These are phyloP conservation scores for Candida sp. DNA, from an alignment of 1,139 yeast genomes.

Conservation along the genomic window DNA sequence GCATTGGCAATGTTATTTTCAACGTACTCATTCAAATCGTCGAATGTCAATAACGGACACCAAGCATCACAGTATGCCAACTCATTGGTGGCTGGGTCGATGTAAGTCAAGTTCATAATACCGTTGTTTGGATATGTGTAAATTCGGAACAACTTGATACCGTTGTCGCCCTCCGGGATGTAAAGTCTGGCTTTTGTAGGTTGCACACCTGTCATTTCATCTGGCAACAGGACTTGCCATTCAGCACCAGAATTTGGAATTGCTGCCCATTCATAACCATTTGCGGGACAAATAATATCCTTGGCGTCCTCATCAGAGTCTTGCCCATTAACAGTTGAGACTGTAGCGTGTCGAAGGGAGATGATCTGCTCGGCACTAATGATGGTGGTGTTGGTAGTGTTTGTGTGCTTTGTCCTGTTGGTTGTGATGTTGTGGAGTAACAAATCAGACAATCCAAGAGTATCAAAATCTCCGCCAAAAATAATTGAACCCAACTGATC, in stretches of 20 bases:
- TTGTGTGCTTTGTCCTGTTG: conserved; percentile 27
- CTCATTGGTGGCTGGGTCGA: conserved; percentile 70
- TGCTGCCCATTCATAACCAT: conserved; percentile 59
- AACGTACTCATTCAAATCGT: conserved; percentile 30
- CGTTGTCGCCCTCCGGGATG: conserved; percentile 57
- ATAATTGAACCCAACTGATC: conserved; percentile 50
- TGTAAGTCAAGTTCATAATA: conserved; percentile 88
- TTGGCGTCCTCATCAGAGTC: conserved; percentile 36
- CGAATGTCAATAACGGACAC: conserved; percentile 65
- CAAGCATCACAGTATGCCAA: conserved; percentile 77
- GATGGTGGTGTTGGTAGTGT: conserved; percentile 36
- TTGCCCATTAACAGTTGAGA: conserved; percentile 57
- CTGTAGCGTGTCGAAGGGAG: conserved; percentile 63
- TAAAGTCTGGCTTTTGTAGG: conserved; percentile 82
- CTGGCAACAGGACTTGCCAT: conserved; percentile 68
- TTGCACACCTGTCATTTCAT: conserved; percentile 49
- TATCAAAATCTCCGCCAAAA: conserved; percentile 79
- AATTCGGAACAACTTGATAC: conserved; percentile 71
- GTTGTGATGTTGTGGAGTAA: conserved; percentile 35
- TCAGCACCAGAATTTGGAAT: conserved; percentile 59
- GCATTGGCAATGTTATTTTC: conserved; percentile 22
- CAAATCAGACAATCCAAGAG: conserved; percentile 59
- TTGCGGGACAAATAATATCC: conserved; percentile 61
- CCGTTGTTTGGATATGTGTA: conserved; percentile 83
- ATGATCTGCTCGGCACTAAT: conserved; percentile 69